Evolutionary conservation across 2,329 filamentous ascomycete species (phyloP), one percentile per base, ranked within the genome.

Genomic region (Berkeleyomyces basicola): DNA sequence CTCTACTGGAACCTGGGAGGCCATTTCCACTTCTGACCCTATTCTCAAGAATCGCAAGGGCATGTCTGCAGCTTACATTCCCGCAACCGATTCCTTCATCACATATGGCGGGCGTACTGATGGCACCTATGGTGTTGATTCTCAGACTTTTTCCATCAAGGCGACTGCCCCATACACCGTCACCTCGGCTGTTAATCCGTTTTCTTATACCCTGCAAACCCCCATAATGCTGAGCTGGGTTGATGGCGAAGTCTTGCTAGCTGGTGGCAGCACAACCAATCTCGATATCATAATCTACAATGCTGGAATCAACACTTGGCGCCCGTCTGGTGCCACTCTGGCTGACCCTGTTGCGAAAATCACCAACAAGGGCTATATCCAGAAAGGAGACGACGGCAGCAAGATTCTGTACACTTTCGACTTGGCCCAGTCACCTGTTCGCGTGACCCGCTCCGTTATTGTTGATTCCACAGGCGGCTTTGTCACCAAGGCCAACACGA

Each of bases 331-430:
- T 5, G 80, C 83, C 2, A 80, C 79, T 3, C 75, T 96, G 33
- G 77, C 80, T 0, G 72, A 78, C 11, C 82, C 83, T 1, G 72
- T 90, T 23, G 72, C 79, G 14, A 82, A 83, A 68, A 79, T 82
- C 62, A 77, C 78, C 2, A 71, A 85, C 58, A 82, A 85, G 69
- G 82, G 82, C 36, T 77, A 83, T 0, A 69, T 96, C 3, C 74
- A 95, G n/a, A 75, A 77, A 10, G 87, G 86, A 31, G 79, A 83
- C 49, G 89, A 96, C 71, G 84, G 81, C 37, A 91, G 87, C 72
- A 91, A 88, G 70, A 82, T 85, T 46, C 75, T 97, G 16, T 83
- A 90, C 68, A 83, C 84, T 9, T 96, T 93, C 68, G 84, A 96
- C 70, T 80, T 90, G 74, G 79, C 79, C 11, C 77, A 79, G 7